Percentiles rank a stretch among this genome's conserved stretches.
Evolutionary conservation across 2,329 filamentous ascomycete species (phyloP).

Genomic region (Cytospora piceae): DNA sequence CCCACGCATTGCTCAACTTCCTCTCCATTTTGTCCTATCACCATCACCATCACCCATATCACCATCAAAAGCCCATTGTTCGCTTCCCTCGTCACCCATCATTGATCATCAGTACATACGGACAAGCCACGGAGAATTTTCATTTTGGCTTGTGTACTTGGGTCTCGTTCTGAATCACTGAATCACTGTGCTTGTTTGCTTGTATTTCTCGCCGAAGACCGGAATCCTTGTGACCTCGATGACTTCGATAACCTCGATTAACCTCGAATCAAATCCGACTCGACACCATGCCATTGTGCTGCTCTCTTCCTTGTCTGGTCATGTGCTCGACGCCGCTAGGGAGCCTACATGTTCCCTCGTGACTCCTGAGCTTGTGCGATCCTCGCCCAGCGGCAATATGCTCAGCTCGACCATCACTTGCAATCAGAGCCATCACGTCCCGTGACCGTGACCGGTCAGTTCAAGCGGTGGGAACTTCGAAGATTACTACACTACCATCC

Average conservation of each 20-base stretch:
- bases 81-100: background rate
- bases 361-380: slow-evolving; percentile 1
- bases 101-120: background rate
- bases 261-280: background rate
- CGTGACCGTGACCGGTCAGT: background rate
- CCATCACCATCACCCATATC: slow-evolving; percentile 2
- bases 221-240: slow-evolving; percentile 7
- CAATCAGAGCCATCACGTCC: background rate
- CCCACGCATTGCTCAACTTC: slow-evolving; percentile 2
- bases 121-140: background rate
- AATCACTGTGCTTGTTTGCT: background rate
- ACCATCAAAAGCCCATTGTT: background rate
- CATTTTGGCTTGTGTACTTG: background rate
- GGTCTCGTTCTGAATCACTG: background rate
- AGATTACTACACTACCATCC: background rate
- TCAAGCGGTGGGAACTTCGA: background rate
- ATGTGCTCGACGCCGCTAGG: slow-evolving; percentile 19
- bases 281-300: slow-evolving; percentile 10
- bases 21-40: background rate
- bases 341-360: slow-evolving; percentile 6
- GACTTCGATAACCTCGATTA: background rate
- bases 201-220: slow-evolving; percentile 10
- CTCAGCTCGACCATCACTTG: slow-evolving; percentile 1
- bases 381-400: slow-evolving; percentile 17
- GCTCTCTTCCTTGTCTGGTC: slow-evolving; percentile 13